These are phyloP conservation scores for Zhuliangozyma parablackwelliae DNA, from an alignment of 1,139 yeast species.

Conservation along the genomic window DNA sequence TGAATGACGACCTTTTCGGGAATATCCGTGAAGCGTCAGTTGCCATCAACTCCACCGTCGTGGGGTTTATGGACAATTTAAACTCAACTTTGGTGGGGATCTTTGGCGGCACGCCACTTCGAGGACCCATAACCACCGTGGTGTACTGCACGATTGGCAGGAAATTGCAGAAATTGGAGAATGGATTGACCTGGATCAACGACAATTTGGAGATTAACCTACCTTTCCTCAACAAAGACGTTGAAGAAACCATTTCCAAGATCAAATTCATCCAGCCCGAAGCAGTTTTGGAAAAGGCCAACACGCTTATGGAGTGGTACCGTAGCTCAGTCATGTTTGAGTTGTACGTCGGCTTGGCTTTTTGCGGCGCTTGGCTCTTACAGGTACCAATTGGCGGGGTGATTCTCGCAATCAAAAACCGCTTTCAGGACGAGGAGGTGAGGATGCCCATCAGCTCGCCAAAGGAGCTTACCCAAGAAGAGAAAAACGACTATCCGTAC, in stretches of 20 bases:
- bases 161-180: conserved; percentile 59
- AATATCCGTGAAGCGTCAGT: conserved; percentile 54
- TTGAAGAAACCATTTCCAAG: conserved; percentile 5
- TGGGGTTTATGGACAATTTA: conserved; percentile 26
- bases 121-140: conserved; percentile 56
- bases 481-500: conserved; percentile 25
- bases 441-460: conserved; percentile 19
- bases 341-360: conserved; percentile 36
- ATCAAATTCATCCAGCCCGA: conserved; percentile 7
- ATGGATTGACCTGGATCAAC: conserved; percentile 77
- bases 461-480: conserved; percentile 22
- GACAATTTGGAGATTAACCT: conserved; percentile 55
- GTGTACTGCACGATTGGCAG: conserved; percentile 78
- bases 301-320: conserved; percentile 25
- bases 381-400: conserved; percentile 37
- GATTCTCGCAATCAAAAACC: conserved; percentile 5
- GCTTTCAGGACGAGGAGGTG: neutral
- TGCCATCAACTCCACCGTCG: conserved; percentile 45
- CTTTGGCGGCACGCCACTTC: conserved; percentile 67
- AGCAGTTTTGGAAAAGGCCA: conserved; percentile 8
- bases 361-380: conserved; percentile 46
- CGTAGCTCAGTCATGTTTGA: conserved; percentile 37
- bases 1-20: conserved; percentile 66
- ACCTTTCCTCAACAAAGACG: conserved; percentile 33
- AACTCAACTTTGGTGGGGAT: conserved; percentile 31